Conservation (phyloP, 768 basidiomycete species). For the Kwoniella bestiolae region DNA sequence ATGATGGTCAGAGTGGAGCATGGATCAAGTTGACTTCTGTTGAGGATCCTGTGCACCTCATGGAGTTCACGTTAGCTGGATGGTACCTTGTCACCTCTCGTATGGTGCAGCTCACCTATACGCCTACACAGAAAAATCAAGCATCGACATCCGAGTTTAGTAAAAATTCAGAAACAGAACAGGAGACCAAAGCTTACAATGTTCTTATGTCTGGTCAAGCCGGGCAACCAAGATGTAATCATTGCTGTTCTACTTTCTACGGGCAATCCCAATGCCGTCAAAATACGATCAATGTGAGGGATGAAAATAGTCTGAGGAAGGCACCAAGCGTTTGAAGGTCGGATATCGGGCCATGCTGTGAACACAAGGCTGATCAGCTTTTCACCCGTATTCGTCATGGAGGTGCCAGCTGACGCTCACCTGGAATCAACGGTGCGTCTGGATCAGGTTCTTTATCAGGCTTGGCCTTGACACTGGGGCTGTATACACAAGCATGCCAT, state of each 20-base stretch:
- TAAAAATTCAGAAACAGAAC: too few species aligned
- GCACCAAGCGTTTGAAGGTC: slow-evolving; percentile 47
- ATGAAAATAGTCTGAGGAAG: slow-evolving; percentile 51
- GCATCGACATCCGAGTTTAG: too few species aligned
- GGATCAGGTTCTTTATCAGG: slow-evolving; percentile 28
- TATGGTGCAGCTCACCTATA: slow-evolving; percentile 17
- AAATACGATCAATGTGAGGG: slow-evolving; percentile 52
- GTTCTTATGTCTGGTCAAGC: slow-evolving; percentile 50
- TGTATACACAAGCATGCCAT: not conserved
- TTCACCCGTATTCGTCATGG: slow-evolving; percentile 44
- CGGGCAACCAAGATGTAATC: slow-evolving; percentile 51
- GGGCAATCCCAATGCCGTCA: slow-evolving; percentile 43
- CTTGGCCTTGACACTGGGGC: slow-evolving; percentile 37
- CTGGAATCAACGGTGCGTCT: slow-evolving; percentile 44
- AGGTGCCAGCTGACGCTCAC: too few species aligned
- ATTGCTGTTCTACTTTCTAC: slow-evolving; percentile 46
- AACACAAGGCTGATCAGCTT: not conserved
- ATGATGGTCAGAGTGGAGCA: slow-evolving; percentile 41
- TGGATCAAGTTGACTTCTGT: slow-evolving; percentile 37
- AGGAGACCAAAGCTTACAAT: slow-evolving; percentile 37
- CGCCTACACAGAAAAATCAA: slow-evolving; percentile 6
- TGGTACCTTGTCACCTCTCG: not conserved
- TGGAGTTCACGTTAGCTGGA: too few species aligned
- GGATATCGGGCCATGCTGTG: slow-evolving; percentile 51
- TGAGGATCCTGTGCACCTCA: slow-evolving; percentile 36